phyloP scores from a whole-genome alignment of 495 filamentous ascomycete genomes.

The Penicillium mononematosum region DNA sequence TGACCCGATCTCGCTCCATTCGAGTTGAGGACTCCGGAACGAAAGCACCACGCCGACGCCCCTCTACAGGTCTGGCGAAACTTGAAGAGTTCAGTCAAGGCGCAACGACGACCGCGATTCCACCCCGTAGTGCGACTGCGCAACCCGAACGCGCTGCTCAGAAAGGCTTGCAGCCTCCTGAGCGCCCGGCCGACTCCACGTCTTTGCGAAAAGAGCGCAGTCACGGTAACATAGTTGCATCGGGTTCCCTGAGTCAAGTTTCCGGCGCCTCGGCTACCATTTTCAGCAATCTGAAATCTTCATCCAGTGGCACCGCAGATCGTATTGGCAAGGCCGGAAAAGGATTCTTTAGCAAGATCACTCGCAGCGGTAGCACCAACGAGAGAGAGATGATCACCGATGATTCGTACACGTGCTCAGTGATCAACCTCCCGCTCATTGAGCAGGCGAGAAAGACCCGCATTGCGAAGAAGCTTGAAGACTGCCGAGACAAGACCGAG shows the following conservation, averaged over 20 bases:
- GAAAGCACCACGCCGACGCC: conserved; percentile 39
- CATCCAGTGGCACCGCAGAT: conserved; percentile 68
- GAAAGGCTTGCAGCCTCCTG: conserved; percentile 32
- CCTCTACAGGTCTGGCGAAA: conserved; percentile 44
- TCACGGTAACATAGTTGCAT: conserved; percentile 51
- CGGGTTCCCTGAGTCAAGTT: conserved; percentile 60
- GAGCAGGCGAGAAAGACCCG: conserved; percentile 83
- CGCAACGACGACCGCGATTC: conserved; percentile 26
- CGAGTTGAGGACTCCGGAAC: conserved; percentile 50
- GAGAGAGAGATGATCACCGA: conserved; percentile 69
- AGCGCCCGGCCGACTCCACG: conserved; percentile 49
- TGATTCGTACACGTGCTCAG: conserved; percentile 70
- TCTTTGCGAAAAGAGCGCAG: conserved; percentile 47
- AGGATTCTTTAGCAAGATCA: conserved; percentile 72
- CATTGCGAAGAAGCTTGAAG: conserved; percentile 79
- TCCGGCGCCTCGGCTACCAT: conserved; percentile 62
- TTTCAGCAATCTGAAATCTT: conserved; percentile 69
- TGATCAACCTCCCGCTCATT: conserved; percentile 77
- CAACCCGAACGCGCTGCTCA: conserved; percentile 57
- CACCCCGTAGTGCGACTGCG: conserved; percentile 59
- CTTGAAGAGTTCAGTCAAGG: conserved; percentile 40
- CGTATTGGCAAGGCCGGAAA: conserved; percentile 72
- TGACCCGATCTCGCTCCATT: conserved; percentile 68
- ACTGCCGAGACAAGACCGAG: conserved; percentile 87
- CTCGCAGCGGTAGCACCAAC: conserved; percentile 66